A percentile compares a stretch with the other conserved stretches of the same genome.
Evolutionary conservation across 2,329 filamentous ascomycete genomes (phyloP).

Genomic region (Fusarium sp.): DNA sequence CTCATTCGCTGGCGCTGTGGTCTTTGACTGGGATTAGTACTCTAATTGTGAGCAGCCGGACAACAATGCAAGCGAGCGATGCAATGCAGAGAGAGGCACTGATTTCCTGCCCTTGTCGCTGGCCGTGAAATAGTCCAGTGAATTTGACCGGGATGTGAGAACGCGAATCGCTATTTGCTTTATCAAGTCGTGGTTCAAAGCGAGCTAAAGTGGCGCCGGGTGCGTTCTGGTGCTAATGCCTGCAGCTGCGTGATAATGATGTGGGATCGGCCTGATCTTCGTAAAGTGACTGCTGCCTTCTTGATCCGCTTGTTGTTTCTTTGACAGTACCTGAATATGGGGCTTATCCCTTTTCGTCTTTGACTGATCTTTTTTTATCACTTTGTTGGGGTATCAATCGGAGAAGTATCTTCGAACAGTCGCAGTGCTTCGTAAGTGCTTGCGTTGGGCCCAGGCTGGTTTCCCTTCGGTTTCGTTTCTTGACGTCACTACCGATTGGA

Average conservation of each 20-base stretch:
- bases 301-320: conserved; percentile 9
- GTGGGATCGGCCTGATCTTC: conserved; percentile 36
- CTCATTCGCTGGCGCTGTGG: conserved; percentile 22
- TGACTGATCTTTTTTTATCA: conserved; percentile 26
- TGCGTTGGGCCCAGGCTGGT: conserved; percentile 15
- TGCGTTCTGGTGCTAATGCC: conserved; percentile 16
- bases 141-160: conserved; percentile 19
- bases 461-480: background rate
- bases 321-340: conserved; percentile 9
- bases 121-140: conserved; percentile 35
- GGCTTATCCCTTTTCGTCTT: conserved; percentile 45
- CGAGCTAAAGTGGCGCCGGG: conserved; percentile 11
- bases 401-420: conserved; percentile 1
- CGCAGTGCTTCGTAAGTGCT: conserved; percentile 29
- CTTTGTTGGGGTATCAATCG: background rate
- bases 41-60: conserved; percentile 24
- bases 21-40: conserved; percentile 17
- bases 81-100: conserved; percentile 24
- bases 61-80: conserved; percentile 27
- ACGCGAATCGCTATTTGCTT: conserved; percentile 14
- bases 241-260: conserved; percentile 29
- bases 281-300: conserved; percentile 15
- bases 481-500: conserved; percentile 35
- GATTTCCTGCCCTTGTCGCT: conserved; percentile 39
- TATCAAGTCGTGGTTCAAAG: conserved; percentile 19